Conservation (phyloP, 2,329 filamentous ascomycete species). For the Dothiorella sarmentorum region DNA sequence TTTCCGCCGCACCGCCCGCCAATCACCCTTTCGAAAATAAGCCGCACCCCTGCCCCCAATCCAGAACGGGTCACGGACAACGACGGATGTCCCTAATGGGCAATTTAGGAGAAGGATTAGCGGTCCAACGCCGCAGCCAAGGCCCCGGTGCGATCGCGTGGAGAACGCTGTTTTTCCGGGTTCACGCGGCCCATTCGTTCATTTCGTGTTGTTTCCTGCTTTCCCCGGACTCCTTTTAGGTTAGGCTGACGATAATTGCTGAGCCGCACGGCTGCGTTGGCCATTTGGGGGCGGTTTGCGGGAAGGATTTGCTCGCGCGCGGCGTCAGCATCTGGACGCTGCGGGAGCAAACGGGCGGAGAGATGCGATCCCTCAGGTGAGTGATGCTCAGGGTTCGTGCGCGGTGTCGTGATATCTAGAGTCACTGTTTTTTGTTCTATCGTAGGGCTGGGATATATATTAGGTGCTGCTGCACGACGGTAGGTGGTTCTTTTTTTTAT, state of each 20-base stretch:
- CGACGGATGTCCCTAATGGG: too few relatives aligned
- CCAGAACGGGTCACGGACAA: too few relatives aligned
- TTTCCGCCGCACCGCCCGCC: neutral
- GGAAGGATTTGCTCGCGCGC: neutral
- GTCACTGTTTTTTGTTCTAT: neutral
- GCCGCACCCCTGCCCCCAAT: too few relatives aligned
- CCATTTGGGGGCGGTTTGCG: too few relatives aligned
- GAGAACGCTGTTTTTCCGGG: neutral
- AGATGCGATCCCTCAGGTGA: constrained; percentile 4
- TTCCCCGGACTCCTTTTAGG: constrained; percentile 1
- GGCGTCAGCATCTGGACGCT: neutral
- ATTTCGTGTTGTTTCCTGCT: neutral
- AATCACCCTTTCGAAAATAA: neutral
- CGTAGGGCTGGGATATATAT: constrained; percentile 11
- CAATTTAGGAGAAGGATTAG: too few relatives aligned
- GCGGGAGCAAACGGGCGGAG: constrained; percentile 8
- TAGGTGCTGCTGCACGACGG: constrained; percentile 6
- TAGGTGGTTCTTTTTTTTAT: neutral
- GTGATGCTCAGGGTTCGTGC: neutral
- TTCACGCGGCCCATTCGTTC: neutral
- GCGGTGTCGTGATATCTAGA: constrained; percentile 7
- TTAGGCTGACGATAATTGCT: neutral
- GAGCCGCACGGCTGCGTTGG: constrained; percentile 10
- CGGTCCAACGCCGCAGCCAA: too few relatives aligned
- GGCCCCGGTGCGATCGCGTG: too few relatives aligned